Conservation (phyloP, 2,329 filamentous ascomycete species). For the Botrytis sinoallii region DNA sequence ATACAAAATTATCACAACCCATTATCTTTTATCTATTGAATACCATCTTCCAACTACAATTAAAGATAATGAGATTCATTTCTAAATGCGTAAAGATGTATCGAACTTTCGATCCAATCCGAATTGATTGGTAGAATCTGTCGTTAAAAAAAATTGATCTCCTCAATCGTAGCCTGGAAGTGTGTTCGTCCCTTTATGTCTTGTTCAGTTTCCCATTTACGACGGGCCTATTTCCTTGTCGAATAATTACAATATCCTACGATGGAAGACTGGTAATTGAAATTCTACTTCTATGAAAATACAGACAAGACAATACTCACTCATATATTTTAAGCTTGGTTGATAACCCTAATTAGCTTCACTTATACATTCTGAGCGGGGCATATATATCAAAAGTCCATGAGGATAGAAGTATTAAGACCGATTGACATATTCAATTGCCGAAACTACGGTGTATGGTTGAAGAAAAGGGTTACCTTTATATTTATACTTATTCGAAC, state of each 20-base stretch:
- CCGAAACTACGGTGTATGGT: not conserved
- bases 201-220: not conserved
- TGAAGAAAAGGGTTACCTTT: too few species aligned
- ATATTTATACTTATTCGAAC: not conserved
- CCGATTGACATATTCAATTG: not conserved
- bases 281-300: not conserved
- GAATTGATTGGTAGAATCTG: not conserved
- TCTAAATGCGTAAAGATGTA: not conserved
- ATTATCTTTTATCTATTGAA: not conserved
- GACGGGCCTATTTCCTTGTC: not conserved
- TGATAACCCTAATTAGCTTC: not conserved
- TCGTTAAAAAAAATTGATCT: not conserved
- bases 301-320: not conserved
- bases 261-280: not conserved
- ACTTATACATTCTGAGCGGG: not conserved
- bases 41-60: not conserved
- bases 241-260: not conserved
- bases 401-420: not conserved
- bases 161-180: not conserved
- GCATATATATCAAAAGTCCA: not conserved
- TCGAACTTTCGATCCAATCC: not conserved
- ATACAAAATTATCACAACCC: not conserved
- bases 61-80: not conserved
- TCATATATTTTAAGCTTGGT: too few species aligned
- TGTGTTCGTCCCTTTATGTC: not conserved